phyloP scores from a whole-genome alignment of 1,284 basidiomycete species.

The Leccinum holopus region DNA sequence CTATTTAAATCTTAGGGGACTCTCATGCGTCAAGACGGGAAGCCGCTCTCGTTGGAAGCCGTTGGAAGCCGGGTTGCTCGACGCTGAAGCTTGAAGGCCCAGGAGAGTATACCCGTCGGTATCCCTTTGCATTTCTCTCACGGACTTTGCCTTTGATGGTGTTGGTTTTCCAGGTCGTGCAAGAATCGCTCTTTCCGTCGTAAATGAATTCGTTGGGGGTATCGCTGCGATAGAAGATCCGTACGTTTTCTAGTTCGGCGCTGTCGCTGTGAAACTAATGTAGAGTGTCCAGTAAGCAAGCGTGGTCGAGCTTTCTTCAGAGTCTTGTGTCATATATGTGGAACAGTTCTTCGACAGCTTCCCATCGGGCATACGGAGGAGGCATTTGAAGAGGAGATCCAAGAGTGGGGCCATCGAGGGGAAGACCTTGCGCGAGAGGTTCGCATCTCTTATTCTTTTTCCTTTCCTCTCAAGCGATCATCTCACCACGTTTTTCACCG shows the following conservation, averaged over 20 bases:
- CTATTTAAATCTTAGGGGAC: too few species aligned
- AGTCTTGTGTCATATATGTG: conserved; percentile 17
- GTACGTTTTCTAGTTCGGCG: conserved; percentile 16
- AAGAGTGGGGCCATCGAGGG: conserved; percentile 10
- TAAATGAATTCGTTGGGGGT: conserved; percentile 70
- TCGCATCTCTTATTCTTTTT: not conserved
- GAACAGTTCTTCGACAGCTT: conserved; percentile 21
- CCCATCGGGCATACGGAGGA: conserved; percentile 13
- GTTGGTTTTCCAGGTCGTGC: conserved; percentile 47
- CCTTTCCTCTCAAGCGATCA: not conserved
- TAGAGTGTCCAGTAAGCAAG: conserved; percentile 16
- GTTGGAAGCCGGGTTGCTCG: too few species aligned
- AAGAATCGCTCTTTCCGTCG: conserved; percentile 58
- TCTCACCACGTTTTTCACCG: conserved; percentile 3
- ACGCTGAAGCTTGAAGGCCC: conserved; percentile 1
- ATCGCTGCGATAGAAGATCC: conserved; percentile 68
- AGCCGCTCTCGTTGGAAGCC: too few species aligned
- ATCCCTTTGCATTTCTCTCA: not conserved
- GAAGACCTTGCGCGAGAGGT: conserved; percentile 22
- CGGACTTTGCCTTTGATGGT: conserved; percentile 8
- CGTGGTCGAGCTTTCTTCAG: conserved; percentile 22
- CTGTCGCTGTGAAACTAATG: conserved; percentile 6
- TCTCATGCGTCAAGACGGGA: too few species aligned
- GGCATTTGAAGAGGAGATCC: conserved; percentile 14
- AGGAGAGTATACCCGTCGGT: conserved; percentile 49